phyloP scores from a whole-genome alignment of 2,329 filamentous ascomycete genomes.

The Monosporascus sp. region DNA sequence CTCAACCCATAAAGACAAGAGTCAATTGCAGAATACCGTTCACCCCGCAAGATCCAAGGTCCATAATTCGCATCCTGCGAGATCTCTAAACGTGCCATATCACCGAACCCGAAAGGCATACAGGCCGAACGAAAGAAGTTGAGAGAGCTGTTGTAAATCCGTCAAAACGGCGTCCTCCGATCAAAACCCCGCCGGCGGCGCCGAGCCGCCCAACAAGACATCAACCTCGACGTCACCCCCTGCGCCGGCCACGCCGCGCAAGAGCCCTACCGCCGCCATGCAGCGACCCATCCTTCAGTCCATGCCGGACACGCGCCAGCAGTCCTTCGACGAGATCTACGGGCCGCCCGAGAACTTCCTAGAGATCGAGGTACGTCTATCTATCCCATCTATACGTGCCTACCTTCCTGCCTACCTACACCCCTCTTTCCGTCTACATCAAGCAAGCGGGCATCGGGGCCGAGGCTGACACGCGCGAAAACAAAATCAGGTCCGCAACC shows the following conservation, averaged over 20 bases:
- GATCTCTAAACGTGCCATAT: too few relatives aligned
- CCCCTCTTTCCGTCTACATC: not conserved
- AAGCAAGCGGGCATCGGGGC: conserved; percentile 1
- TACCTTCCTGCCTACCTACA: not conserved
- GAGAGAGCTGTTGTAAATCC: conserved; percentile 5
- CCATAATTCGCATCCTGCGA: not conserved
- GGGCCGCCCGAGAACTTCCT: conserved; percentile 97
- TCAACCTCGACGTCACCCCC: conserved; percentile 2
- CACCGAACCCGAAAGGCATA: too few relatives aligned
- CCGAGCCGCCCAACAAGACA: conserved; percentile 13
- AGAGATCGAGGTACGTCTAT: conserved; percentile 76
- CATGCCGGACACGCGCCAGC: conserved; percentile 71
- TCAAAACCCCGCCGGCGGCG: conserved; percentile 11
- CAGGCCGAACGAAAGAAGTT: too few relatives aligned
- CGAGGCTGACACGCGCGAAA: not conserved
- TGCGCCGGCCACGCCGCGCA: conserved; percentile 7
- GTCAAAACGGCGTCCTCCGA: conserved; percentile 25
- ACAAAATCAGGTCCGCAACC: conserved; percentile 71
- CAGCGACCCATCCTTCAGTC: conserved; percentile 57
- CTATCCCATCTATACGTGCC: not conserved
- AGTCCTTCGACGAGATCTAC: conserved; percentile 99
- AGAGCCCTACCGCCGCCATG: conserved; percentile 26
- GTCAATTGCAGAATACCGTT: too few relatives aligned
- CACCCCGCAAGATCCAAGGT: not conserved
- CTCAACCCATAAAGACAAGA: too few relatives aligned